These are phyloP conservation scores for Colletotrichum sp. DNA, from an alignment of 2,329 filamentous ascomycete genomes.

Conservation along the genomic window DNA sequence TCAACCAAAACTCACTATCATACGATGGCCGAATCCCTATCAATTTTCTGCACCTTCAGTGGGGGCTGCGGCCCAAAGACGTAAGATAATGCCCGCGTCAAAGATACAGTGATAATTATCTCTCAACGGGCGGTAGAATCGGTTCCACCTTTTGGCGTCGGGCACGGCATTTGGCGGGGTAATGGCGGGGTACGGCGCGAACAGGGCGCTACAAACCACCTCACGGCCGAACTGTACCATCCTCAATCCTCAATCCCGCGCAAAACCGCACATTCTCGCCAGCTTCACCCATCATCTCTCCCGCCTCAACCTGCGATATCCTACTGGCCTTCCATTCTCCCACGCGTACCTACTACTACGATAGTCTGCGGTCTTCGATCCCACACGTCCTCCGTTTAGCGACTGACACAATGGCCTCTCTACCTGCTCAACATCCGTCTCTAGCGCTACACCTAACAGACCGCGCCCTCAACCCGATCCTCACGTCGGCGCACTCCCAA, in stretches of 20 bases:
- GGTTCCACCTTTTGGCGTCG: slow-evolving; percentile 12
- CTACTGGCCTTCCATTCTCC: not conserved
- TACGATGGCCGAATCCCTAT: not conserved
- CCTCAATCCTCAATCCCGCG: not conserved
- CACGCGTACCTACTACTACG: not conserved
- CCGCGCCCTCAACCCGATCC: slow-evolving; percentile 59
- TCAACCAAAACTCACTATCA: not conserved
- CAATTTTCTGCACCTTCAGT: not conserved
- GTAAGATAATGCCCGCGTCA: not conserved
- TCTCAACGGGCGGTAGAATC: not conserved
- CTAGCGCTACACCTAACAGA: slow-evolving; percentile 64
- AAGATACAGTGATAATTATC: not conserved
- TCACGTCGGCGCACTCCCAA: slow-evolving; percentile 54
- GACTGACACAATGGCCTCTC: slow-evolving; percentile 39
- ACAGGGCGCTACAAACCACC: slow-evolving; percentile 7
- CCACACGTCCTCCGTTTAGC: not conserved
- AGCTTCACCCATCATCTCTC: not conserved
- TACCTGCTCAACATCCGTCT: slow-evolving; percentile 54
- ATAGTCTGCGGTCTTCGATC: not conserved
- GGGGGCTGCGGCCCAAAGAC: not conserved
- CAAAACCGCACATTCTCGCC: not conserved
- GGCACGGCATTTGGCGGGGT: slow-evolving; percentile 20
- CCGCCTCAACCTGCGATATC: not conserved
- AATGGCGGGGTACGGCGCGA: slow-evolving; percentile 22
- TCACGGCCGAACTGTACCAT: not conserved